Percentiles rank a stretch among this genome's conserved stretches.
Conservation (phyloP, 208 protist species). For the Strigomonas galati region DNA sequence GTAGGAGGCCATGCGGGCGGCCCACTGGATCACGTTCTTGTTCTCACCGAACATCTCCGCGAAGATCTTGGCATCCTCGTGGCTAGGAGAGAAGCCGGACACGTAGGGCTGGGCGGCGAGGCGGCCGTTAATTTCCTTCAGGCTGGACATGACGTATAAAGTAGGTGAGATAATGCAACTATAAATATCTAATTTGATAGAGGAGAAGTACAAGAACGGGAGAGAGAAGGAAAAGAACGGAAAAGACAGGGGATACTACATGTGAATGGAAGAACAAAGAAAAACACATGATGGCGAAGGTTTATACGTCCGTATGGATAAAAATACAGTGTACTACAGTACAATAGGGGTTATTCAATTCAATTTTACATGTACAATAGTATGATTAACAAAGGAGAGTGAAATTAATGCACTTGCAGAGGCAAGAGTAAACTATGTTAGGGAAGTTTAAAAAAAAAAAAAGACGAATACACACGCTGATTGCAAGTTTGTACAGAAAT, state of each 20-base stretch:
- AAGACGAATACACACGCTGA: no score
- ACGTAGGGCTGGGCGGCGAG: slow-evolving; percentile 81
- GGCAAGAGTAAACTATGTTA: no score
- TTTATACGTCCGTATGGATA: no score
- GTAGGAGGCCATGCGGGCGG: slow-evolving; percentile 87
- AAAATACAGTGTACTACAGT: no score
- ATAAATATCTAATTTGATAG: slow-evolving; percentile 8
- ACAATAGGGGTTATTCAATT: no score
- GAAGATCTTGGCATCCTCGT: slow-evolving; percentile 82
- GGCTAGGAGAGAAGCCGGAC: slow-evolving; percentile 68
- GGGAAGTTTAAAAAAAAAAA: no score
- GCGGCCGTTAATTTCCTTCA: slow-evolving; percentile 88
- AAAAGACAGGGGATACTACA: not conserved
- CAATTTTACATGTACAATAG: no score
- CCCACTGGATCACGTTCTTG: slow-evolving; percentile 80
- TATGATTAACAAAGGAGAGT: no score
- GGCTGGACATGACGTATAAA: slow-evolving; percentile 51
- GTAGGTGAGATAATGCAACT: slow-evolving; percentile 7
- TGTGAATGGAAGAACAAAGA: no score
- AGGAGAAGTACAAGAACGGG: slow-evolving; percentile 17
- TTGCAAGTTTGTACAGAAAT: no score
- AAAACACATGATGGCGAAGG: no score
- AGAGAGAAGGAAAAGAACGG: not conserved
- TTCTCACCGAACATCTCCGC: slow-evolving; percentile 82
- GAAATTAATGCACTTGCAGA: no score